Evolutionary conservation across 345 rosid species (phyloP).

Genomic region (Arabis hirsuta): DNA sequence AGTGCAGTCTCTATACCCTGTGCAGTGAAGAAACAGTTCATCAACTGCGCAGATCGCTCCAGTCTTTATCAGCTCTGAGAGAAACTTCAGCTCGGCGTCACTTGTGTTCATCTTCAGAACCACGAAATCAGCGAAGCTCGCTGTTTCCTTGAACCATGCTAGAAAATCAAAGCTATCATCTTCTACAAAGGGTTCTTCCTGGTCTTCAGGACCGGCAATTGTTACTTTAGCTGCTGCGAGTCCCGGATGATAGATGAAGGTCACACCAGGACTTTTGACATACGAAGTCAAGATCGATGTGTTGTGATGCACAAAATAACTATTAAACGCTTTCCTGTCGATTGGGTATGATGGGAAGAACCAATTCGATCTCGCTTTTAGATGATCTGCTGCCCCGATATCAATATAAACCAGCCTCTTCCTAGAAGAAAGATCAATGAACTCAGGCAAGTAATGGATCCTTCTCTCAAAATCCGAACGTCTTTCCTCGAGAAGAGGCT

Average conservation of each 20-base stretch:
- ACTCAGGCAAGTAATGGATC: slow-evolving; percentile 66
- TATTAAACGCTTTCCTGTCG: slow-evolving; percentile 58
- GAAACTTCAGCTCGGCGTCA: slow-evolving; percentile 62
- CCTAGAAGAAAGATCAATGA: slow-evolving; percentile 53
- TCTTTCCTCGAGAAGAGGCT: slow-evolving; percentile 63
- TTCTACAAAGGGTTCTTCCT: slow-evolving; percentile 50
- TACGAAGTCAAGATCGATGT: slow-evolving; percentile 70
- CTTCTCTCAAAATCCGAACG: slow-evolving; percentile 47
- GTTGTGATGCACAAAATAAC: slow-evolving; percentile 80
- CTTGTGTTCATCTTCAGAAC: slow-evolving; percentile 81
- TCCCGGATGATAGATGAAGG: slow-evolving; percentile 82
- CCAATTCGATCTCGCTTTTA: slow-evolving; percentile 55
- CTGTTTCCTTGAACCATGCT: slow-evolving; percentile 80
- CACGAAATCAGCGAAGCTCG: slow-evolving; percentile 68
- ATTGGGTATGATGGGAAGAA: slow-evolving; percentile 73
- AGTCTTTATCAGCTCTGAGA: slow-evolving; percentile 57
- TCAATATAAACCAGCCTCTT: slow-evolving; percentile 68
- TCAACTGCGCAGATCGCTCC: slow-evolving; percentile 79
- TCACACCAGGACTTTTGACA: slow-evolving; percentile 69
- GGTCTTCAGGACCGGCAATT: slow-evolving; percentile 42
- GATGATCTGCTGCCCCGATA: slow-evolving; percentile 68
- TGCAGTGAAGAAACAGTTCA: slow-evolving; percentile 76
- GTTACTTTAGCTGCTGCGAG: slow-evolving; percentile 48
- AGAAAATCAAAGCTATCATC: slow-evolving; percentile 72
- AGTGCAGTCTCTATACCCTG: slow-evolving; percentile 51